Base-by-base conservation (phyloP, 306 rosid genomes). In the Cicer judaicum region DNA sequence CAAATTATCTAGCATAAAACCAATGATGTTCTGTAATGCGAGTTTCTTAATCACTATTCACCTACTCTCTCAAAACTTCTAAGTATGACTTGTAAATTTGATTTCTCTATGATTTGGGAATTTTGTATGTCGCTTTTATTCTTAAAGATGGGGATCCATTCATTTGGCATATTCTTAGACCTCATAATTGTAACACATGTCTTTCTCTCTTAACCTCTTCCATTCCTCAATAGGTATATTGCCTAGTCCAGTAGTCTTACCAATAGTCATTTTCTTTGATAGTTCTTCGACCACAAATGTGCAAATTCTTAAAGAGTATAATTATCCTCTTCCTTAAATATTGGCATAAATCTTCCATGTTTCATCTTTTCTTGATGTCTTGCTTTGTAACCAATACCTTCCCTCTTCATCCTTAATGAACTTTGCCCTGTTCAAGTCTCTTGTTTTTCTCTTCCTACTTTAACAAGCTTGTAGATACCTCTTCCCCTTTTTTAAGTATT, bases 151-250 rank as follows among this genome's bases (percentile, higher is more conserved):
- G 18, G 18, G n/a, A 55, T 55, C 63, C 39, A 4, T 10, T 29
- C 39, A 56, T 56, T 56, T 56, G 39, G 39, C 39, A 56, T 56
- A 56, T 50, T 50, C 56, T 50, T 13, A 50, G 56, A 50, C 19
- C 18, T 48, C 14, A 2, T 48, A 48, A 48, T 5, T 48, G 7
- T 12, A 7, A 48, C 15, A 48, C 16, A 4, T 5, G 54, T 6
- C 54, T 48, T 21, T 57, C 64, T 21, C n/a, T 56, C 63, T 39
- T 8, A 54, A 56, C 63, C 14, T 29, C 21, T 21, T 56, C 5
- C 6, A 54, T 7, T 16, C 29, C 34, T 54, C 40, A 56, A 56
- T 21, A 21, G 39, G 39, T 56, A 56, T 8, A 21, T 56, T 12
- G 4, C 10, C 63, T 2, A 7, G 38, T 24, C 8, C 0, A 10